phyloP scores from a whole-genome alignment of 1,139 yeast species.

The Kurtzmaniella quercitrusa region DNA sequence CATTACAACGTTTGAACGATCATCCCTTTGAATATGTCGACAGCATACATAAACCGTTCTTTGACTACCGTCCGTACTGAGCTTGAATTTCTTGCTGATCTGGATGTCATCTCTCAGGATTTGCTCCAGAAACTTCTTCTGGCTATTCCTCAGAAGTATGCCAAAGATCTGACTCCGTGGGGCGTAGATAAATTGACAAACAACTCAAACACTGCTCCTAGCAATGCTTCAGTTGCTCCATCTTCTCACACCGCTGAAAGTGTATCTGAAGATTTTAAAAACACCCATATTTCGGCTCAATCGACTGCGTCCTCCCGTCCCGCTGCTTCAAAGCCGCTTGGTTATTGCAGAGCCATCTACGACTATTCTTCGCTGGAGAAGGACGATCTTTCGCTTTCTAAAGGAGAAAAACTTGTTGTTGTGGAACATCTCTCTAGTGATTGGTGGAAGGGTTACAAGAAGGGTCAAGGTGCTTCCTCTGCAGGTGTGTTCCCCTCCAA shows the following conservation, averaged over 20 bases:
- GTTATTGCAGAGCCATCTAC: slow-evolving; percentile 62
- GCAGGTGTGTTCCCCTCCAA: slow-evolving; percentile 89
- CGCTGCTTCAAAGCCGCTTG: slow-evolving; percentile 20
- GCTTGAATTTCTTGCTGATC: slow-evolving; percentile 74
- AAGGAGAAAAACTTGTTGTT: slow-evolving; percentile 68
- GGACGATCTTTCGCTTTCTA: slow-evolving; percentile 62
- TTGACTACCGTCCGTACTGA: slow-evolving; percentile 72
- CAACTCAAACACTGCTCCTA: slow-evolving; percentile 8
- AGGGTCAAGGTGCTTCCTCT: slow-evolving; percentile 36
- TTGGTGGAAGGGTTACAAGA: slow-evolving; percentile 82
- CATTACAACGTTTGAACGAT: not conserved
- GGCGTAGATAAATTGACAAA: slow-evolving; percentile 35
- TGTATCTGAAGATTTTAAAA: slow-evolving; percentile 14
- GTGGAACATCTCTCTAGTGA: slow-evolving; percentile 74
- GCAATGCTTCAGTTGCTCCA: slow-evolving; percentile 9
- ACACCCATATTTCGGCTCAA: slow-evolving; percentile 14
- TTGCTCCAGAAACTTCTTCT: slow-evolving; percentile 49
- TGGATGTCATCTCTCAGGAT: slow-evolving; percentile 64
- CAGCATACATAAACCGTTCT: slow-evolving; percentile 74
- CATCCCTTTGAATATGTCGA: slow-evolving; percentile 28
- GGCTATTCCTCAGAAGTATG: slow-evolving; percentile 59
- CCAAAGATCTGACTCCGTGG: slow-evolving; percentile 52
- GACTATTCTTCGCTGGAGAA: slow-evolving; percentile 63
- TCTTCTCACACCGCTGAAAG: slow-evolving; percentile 11
- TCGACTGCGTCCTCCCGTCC: slow-evolving; percentile 15